Percentiles rank a stretch among this genome's conserved stretches.
Evolutionary conservation across 2,329 filamentous ascomycete species (phyloP).

Genomic region (Epichloe bromicola): DNA sequence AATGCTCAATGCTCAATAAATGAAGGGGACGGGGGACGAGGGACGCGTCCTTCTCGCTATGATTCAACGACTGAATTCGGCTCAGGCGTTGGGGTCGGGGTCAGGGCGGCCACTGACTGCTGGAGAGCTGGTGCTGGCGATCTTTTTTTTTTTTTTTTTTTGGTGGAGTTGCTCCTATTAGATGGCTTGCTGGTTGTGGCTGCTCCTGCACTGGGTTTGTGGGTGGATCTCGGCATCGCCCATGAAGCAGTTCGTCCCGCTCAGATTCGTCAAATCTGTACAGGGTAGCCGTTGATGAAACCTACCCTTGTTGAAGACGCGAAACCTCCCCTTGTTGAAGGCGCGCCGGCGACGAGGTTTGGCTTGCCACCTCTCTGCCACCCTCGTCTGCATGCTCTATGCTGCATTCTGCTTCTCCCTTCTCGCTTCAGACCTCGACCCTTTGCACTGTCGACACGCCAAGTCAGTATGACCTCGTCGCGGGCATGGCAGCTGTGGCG

Average conservation of each 20-base stretch:
- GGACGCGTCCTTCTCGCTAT: too few species aligned
- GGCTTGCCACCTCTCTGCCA: too few species aligned
- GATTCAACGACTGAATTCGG: neutral
- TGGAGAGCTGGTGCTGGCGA: neutral
- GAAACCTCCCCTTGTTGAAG: too few species aligned
- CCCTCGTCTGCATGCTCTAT: too few species aligned
- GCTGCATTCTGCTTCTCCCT: neutral
- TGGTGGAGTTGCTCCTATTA: neutral
- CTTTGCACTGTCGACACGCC: neutral
- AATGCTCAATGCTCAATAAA: neutral
- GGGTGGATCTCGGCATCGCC: neutral
- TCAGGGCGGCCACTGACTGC: neutral
- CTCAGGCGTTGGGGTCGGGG: too few species aligned
- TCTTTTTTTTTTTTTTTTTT: neutral
- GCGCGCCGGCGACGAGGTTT: too few species aligned
- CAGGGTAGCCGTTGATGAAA: too few species aligned
- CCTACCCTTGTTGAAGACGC: too few species aligned
- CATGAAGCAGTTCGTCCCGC: neutral
- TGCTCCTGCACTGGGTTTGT: neutral
- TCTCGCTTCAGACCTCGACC: neutral
- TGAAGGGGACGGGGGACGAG: too few species aligned
- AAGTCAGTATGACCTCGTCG: constrained; percentile 3
- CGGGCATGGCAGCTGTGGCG: constrained; percentile 27
- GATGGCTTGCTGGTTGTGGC: neutral
- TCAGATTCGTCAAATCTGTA: too few species aligned